phyloP scores from a whole-genome alignment of 78 protist species.

The Ministeria vibrans region DNA sequence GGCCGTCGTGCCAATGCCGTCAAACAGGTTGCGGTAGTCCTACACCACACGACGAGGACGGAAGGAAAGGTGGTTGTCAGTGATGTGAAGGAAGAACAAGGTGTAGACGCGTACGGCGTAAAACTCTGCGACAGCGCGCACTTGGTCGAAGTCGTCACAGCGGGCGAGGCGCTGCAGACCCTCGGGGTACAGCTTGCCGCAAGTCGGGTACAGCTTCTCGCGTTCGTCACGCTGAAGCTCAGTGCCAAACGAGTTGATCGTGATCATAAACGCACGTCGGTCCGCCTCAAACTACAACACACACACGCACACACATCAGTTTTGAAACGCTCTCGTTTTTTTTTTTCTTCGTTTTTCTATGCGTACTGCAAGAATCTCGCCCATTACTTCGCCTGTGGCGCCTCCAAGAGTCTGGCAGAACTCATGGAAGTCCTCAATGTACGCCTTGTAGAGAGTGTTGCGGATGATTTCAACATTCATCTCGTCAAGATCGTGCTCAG shows the following conservation, averaged over 20 bases:
- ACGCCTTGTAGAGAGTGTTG: constrained; percentile 85
- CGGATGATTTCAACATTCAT: constrained; percentile 91
- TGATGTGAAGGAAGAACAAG: not conserved
- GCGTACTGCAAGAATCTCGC: constrained; percentile 50
- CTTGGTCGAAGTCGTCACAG: constrained; percentile 77
- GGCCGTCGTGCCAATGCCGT: constrained; percentile 21
- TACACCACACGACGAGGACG: not conserved
- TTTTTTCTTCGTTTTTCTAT: not conserved
- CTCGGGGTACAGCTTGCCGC: constrained; percentile 80
- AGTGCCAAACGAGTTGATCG: constrained; percentile 86
- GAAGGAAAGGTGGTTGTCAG: not conserved
- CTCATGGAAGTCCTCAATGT: constrained; percentile 91
- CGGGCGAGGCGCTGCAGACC: constrained; percentile 55
- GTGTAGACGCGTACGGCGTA: constrained; percentile 17
- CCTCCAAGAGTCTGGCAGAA: constrained; percentile 81
- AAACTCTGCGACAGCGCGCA: constrained; percentile 52
- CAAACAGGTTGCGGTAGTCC: constrained; percentile 69
- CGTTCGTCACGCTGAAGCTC: constrained; percentile 78
- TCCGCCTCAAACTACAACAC: constrained; percentile 87
- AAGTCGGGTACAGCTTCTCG: constrained; percentile 63
- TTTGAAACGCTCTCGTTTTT: too few species aligned
- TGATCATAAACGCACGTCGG: constrained; percentile 88
- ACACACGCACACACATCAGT: not conserved
- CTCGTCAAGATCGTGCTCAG: constrained; percentile 85
- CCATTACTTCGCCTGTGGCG: constrained; percentile 74